A percentile compares a stretch with the other conserved stretches of the same genome.
phyloP scores from a whole-genome alignment of 1,284 basidiomycete genomes.

The Cystobasidium sp. region DNA sequence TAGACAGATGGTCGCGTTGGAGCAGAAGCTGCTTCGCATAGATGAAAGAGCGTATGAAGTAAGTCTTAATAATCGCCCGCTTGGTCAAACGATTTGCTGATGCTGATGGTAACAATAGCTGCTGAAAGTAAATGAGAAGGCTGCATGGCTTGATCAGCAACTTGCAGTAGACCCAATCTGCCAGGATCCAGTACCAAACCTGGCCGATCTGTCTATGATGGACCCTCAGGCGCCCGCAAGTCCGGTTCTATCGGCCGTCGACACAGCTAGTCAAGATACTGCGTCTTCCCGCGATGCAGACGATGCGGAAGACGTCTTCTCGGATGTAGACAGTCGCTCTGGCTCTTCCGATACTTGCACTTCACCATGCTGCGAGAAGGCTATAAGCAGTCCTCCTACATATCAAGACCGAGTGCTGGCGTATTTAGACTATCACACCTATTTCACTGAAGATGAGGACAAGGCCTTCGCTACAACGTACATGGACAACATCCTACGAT shows the following conservation, averaged over 20 bases:
- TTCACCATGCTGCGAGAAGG: slow-evolving; percentile 11
- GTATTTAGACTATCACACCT: slow-evolving; percentile 20
- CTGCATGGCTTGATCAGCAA: slow-evolving; percentile 24
- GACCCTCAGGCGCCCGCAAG: not conserved
- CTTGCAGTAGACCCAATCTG: slow-evolving; percentile 11
- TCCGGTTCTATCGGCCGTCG: not conserved
- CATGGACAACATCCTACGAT: slow-evolving; percentile 40
- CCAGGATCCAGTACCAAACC: not conserved
- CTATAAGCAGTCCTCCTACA: not conserved
- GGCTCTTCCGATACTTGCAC: slow-evolving; percentile 29
- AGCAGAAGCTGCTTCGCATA: slow-evolving; percentile 13
- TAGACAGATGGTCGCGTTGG: slow-evolving; percentile 4
- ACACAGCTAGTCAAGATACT: not conserved
- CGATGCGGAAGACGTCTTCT: slow-evolving; percentile 26
- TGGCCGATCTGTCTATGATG: not conserved
- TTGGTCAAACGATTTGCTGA: too few species aligned
- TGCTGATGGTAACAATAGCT: slow-evolving; percentile 2
- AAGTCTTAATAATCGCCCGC: too few species aligned
- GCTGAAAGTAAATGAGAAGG: slow-evolving; percentile 27
- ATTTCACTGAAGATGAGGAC: not conserved
- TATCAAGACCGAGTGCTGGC: slow-evolving; percentile 15
- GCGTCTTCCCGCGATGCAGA: not conserved
- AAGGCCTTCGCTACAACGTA: not conserved
- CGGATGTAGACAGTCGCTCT: slow-evolving; percentile 23
- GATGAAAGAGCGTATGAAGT: slow-evolving; percentile 35